Conservation (phyloP, 768 basidiomycete species). For the Pleurotus pulmonarius region DNA sequence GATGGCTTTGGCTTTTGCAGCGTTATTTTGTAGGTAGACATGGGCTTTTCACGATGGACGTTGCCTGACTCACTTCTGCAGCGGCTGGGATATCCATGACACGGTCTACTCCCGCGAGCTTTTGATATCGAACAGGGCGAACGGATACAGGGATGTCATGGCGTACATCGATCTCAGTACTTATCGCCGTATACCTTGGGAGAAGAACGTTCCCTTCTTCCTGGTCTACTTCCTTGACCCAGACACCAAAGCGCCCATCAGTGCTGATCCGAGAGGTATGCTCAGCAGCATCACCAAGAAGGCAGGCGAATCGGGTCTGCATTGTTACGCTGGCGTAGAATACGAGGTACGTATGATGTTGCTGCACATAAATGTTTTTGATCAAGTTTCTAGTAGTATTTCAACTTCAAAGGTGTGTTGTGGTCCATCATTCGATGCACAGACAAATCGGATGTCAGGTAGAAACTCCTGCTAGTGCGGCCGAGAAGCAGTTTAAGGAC, state of each 20-base stretch:
- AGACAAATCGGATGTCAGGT: slow-evolving; percentile 9
- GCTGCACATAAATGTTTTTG: slow-evolving; percentile 2
- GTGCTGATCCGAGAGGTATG: slow-evolving; percentile 84
- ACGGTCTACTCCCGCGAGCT: slow-evolving; percentile 80
- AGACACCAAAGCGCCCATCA: slow-evolving; percentile 70
- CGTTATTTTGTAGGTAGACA: slow-evolving; percentile 72
- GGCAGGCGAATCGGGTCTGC: slow-evolving; percentile 44
- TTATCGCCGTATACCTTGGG: slow-evolving; percentile 89
- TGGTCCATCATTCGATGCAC: neutral
- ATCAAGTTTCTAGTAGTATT: slow-evolving; percentile 50
- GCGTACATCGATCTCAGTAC: slow-evolving; percentile 86
- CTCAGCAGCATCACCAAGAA: slow-evolving; percentile 55
- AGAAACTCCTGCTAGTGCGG: slow-evolving; percentile 79
- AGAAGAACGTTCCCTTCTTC: slow-evolving; percentile 90
- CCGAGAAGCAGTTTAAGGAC: slow-evolving; percentile 72
- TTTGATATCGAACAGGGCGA: slow-evolving; percentile 83
- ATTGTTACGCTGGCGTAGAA: slow-evolving; percentile 85
- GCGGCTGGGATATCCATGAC: slow-evolving; percentile 94
- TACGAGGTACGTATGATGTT: slow-evolving; percentile 66
- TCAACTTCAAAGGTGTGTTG: slow-evolving; percentile 78
- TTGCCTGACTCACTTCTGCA: slow-evolving; percentile 20
- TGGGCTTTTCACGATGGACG: neutral
- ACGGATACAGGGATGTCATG: slow-evolving; percentile 88
- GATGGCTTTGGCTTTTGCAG: slow-evolving; percentile 93
- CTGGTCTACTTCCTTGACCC: slow-evolving; percentile 89